These are phyloP conservation scores for Kernera saxatilis DNA, from an alignment of 345 rosid genomes.

Conservation along the genomic window DNA sequence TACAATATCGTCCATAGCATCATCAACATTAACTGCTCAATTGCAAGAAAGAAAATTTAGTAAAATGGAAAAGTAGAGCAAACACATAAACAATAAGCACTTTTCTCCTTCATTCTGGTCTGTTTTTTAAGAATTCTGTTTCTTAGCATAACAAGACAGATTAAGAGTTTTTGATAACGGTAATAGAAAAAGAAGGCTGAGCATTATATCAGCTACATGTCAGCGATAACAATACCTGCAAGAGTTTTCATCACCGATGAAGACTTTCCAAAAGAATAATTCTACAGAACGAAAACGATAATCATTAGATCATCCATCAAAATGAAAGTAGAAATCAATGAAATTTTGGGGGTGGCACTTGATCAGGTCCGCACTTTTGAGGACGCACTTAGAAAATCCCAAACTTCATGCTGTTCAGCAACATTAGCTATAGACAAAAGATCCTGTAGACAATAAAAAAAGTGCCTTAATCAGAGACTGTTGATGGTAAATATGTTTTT, in stretches of 20 bases:
- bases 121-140: neutral
- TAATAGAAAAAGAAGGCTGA: neutral
- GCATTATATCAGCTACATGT: neutral
- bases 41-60: neutral
- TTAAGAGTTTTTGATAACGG: neutral
- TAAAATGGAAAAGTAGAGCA: conserved; percentile 10
- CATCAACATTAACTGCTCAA: conserved; percentile 89
- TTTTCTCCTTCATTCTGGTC: neutral
- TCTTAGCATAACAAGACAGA: neutral
- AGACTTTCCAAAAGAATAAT: conserved; percentile 90
- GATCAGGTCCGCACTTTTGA: conserved; percentile 63
- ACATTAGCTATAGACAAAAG: conserved; percentile 94
- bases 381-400: conserved; percentile 89
- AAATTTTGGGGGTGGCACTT: neutral
- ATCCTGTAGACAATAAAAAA: conserved; percentile 51
- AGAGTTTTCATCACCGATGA: conserved; percentile 89
- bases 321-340: neutral
- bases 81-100: neutral
- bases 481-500: conserved; percentile 4
- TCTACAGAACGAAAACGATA: conserved; percentile 46
- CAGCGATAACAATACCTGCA: conserved; percentile 53
- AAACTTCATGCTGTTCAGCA: conserved; percentile 98
- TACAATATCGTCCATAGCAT: conserved; percentile 93
- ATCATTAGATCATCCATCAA: conserved; percentile 16
- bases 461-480: neutral